These are phyloP conservation scores for Clonostachys sp. DNA, from an alignment of 2,329 filamentous ascomycete genomes.

Conservation along the genomic window DNA sequence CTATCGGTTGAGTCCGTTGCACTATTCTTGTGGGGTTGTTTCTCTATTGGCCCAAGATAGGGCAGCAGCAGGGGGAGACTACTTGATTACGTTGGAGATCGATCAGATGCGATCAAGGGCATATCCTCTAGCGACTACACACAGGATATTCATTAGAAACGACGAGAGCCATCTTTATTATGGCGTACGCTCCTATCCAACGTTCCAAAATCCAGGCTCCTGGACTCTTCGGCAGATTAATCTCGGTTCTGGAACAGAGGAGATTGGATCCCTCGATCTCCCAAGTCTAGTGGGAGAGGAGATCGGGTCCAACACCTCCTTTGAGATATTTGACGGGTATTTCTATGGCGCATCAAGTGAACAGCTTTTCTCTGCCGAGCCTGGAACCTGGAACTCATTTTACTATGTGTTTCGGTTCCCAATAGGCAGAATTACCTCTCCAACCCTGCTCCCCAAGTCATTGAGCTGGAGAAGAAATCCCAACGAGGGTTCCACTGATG, in stretches of 20 bases:
- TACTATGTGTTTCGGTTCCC: not conserved
- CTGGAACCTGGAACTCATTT: not conserved
- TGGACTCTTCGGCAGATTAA: not conserved
- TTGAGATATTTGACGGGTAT: constrained; percentile 4
- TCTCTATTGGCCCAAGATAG: constrained; percentile 1
- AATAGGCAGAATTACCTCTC: not conserved
- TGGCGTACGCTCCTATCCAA: not conserved
- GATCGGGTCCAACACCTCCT: not conserved
- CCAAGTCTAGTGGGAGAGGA: not conserved
- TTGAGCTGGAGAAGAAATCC: not conserved
- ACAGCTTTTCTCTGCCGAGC: not conserved
- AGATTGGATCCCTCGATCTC: not conserved
- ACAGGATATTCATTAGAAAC: constrained; percentile 3
- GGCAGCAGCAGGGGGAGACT: not conserved
- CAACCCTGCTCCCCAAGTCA: not conserved
- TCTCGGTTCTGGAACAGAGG: not conserved
- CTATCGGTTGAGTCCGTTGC: constrained; percentile 1
- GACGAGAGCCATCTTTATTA: constrained; percentile 2
- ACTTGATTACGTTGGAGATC: not conserved
- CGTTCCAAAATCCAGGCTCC: not conserved
- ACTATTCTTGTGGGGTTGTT: constrained; percentile 1
- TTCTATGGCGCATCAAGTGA: constrained; percentile 2
- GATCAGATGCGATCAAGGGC: no score
- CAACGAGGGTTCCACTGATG: not conserved
- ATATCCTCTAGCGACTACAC: not conserved